Conservation (phyloP, 148 eudicot species). For the Rhododendron vialii region DNA sequence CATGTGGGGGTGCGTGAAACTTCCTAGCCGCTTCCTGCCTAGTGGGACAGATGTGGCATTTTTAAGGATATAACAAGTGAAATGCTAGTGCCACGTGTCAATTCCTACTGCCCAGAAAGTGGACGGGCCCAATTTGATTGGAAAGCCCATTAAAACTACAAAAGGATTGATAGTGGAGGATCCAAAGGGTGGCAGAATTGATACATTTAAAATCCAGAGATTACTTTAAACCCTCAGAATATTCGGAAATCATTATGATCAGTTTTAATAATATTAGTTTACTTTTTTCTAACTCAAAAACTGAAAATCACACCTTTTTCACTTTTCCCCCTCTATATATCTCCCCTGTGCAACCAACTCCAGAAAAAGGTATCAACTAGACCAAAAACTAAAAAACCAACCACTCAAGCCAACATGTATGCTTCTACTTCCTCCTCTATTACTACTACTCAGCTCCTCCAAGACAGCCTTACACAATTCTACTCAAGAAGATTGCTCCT, state of each 20-base stretch:
- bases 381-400: background rate
- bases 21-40: background rate
- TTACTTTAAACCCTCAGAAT: background rate
- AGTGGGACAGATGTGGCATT: background rate
- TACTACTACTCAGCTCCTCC: constrained; percentile 29
- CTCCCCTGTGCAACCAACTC: background rate
- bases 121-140: constrained; percentile 37
- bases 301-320: background rate
- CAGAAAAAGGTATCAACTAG: background rate
- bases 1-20: background rate
- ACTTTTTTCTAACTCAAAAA: background rate
- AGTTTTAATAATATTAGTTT: background rate
- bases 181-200: constrained; percentile 2
- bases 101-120: constrained; percentile 21
- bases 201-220: background rate
- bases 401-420: constrained; percentile 28
- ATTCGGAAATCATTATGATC: background rate
- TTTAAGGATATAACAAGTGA: background rate
- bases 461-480: constrained; percentile 28
- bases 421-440: constrained; percentile 28
- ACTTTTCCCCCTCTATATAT: background rate
- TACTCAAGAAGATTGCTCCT: constrained; percentile 58
- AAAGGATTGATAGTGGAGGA: background rate
- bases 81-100: constrained; percentile 23
- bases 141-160: constrained; percentile 27